Evolutionary conservation across 495 filamentous ascomycete genomes (phyloP).

Genomic region (Podospora anserina): DNA sequence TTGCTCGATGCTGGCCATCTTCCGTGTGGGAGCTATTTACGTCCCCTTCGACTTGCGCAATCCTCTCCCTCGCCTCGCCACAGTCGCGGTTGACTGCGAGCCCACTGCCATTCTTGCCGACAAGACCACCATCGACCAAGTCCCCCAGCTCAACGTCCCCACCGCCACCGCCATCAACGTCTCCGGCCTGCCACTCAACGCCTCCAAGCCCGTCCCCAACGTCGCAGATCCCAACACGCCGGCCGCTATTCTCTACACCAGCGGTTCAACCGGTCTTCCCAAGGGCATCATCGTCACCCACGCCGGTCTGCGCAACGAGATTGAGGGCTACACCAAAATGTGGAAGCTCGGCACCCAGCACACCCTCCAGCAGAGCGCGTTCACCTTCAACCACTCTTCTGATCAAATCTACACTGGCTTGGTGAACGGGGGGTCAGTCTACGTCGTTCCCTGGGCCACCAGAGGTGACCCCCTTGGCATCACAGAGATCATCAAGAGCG

Average conservation of each 20-base stretch:
- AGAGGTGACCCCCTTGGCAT: constrained; percentile 30
- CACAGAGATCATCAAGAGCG: constrained; percentile 15
- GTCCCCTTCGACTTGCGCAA: constrained; percentile 50
- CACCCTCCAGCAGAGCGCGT: constrained; percentile 32
- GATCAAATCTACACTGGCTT: constrained; percentile 32
- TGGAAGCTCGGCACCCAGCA: constrained; percentile 17
- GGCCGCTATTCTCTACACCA: constrained; percentile 46
- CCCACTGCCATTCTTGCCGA: constrained; percentile 40
- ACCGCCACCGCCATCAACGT: constrained; percentile 10
- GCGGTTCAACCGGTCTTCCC: constrained; percentile 46
- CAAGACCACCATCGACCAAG: constrained; percentile 32
- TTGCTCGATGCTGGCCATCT: constrained; percentile 52
- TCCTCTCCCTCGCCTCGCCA: constrained; percentile 23
- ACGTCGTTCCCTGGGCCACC: constrained; percentile 14
- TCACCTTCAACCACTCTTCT: constrained; percentile 32
- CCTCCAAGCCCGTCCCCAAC: background rate
- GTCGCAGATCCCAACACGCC: constrained; percentile 11
- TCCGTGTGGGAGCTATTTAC: constrained; percentile 48
- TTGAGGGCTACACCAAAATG: constrained; percentile 17
- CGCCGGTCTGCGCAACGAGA: constrained; percentile 21
- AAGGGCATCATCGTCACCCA: constrained; percentile 45
- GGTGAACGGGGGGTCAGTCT: constrained; percentile 24
- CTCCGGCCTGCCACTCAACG: background rate
- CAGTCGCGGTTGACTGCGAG: constrained; percentile 18
- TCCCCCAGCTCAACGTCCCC: constrained; percentile 17